phyloP scores from a whole-genome alignment of 805 yeast species.

The Starmerella ratchasimensis region DNA sequence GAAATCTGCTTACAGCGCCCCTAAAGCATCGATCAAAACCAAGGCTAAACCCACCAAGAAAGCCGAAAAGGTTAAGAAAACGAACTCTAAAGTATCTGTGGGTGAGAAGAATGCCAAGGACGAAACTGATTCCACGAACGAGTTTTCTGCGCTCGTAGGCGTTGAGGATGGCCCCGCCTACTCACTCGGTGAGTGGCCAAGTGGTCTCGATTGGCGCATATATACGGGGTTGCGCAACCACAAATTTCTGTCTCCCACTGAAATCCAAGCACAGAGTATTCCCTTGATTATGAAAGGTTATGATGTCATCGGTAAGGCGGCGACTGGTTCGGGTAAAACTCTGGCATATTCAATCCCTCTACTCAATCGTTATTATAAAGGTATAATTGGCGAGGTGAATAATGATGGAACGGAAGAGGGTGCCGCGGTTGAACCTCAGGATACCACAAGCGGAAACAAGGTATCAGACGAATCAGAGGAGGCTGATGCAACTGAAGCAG shows the following conservation, averaged over 20 bases:
- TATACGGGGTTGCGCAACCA: conserved; percentile 47
- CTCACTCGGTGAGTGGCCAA: conserved; percentile 27
- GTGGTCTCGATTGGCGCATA: conserved; percentile 29
- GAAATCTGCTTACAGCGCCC: conserved; percentile 3
- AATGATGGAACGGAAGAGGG: too few species aligned
- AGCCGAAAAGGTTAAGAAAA: neutral
- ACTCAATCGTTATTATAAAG: conserved; percentile 41
- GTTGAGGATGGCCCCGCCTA: conserved; percentile 17
- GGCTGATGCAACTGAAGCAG: neutral
- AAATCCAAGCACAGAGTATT: conserved; percentile 62
- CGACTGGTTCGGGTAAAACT: conserved; percentile 96
- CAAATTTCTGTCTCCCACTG: conserved; percentile 61
- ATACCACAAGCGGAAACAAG: too few species aligned
- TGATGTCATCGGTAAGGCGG: conserved; percentile 90
- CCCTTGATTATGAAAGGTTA: conserved; percentile 59
- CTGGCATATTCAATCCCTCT: conserved; percentile 91
- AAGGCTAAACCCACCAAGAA: conserved; percentile 10
- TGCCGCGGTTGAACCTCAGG: too few species aligned
- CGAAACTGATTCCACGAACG: conserved; percentile 7
- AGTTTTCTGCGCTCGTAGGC: conserved; percentile 9
- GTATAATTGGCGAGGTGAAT: too few species aligned
- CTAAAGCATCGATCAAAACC: conserved; percentile 8
- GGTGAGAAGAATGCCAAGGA: conserved; percentile 2
- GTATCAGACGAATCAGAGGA: too few species aligned
- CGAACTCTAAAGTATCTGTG: neutral